Evolutionary conservation across 106 monocot genomes (phyloP), one percentile per base, ranked within the genome.

Genomic region (Agapanthus africanus): DNA sequence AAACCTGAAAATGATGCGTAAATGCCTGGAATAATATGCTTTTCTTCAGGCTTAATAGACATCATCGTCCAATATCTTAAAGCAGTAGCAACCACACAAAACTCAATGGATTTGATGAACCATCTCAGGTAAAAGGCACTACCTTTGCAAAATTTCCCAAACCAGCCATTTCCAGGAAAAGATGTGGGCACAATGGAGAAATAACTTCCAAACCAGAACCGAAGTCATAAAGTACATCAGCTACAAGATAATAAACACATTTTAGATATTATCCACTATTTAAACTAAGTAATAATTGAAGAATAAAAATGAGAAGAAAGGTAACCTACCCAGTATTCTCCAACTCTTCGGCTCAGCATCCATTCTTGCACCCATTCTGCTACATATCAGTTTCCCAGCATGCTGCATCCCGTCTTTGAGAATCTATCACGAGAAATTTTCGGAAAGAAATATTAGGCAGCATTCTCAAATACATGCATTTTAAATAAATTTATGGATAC

Each of bases 351-450:
- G 97, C 68, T 99, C 97, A 49, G 97, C 78, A 74, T 99, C 97
- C 97, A 99, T 99, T 78, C 86, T 86, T 54, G 97, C 92, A 54
- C 97, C 97, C 97, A 99, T 87, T 72, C 77, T 73, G 70, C 97
- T 99, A 70, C 92, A 92, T 39, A 99, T 93, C 39, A 99, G 79
- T 79, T 93, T 99, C 47, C 97, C 97, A 8, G 93, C 97, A 78
- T 99, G 97, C 64, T 99, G 97, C 97, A 93, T 99, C 41, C 97
- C 97, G 83, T 99, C 97, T 71, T 99, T 93, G 46, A 99, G 59
- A 54, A 99, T 80, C 97, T 99, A 68, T 27, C 25, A 31, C 39
- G 32, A 71, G 74, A 21, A 40, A 33, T 50, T 37, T 63, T 40
- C 57, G 72, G 59, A 83, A 37, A 26, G 16, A 59, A 79, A 42